These are phyloP conservation scores for Draba incana DNA, from an alignment of 345 rosid species.

Conservation along the genomic window DNA sequence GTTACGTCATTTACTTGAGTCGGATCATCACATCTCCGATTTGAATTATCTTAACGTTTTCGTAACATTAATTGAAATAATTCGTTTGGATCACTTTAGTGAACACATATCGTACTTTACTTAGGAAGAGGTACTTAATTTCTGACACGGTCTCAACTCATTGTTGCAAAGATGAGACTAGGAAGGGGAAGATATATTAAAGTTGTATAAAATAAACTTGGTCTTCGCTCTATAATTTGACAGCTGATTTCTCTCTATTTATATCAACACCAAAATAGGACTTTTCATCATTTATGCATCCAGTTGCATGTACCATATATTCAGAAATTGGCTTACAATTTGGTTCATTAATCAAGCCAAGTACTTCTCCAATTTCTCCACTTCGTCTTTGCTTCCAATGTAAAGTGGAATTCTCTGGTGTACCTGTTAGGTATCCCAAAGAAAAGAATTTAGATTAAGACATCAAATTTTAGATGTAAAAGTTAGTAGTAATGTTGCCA, in stretches of 20 bases:
- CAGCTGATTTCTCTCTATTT: constrained; percentile 17
- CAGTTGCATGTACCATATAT: constrained; percentile 16
- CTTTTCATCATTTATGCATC: constrained; percentile 31
- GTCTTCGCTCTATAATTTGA: constrained; percentile 1
- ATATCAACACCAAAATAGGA: constrained; percentile 28
- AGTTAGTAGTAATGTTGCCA: neutral
- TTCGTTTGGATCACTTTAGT: neutral
- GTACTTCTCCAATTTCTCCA: constrained; percentile 90
- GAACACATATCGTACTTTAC: too few relatives aligned
- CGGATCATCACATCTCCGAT: neutral
- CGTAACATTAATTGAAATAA: neutral
- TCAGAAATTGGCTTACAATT: constrained; percentile 34
- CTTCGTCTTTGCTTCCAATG: constrained; percentile 90
- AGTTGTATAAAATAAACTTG: constrained; percentile 23
- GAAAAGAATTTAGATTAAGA: neutral
- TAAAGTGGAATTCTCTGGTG: constrained; percentile 92
- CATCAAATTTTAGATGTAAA: neutral
- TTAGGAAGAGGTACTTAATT: too few relatives aligned
- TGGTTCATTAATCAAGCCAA: constrained; percentile 60
- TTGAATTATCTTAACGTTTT: neutral
- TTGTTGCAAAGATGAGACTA: too few relatives aligned
- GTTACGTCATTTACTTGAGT: neutral
- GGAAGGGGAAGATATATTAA: neutral
- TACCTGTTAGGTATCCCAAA: constrained; percentile 48
- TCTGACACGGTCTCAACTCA: too few relatives aligned